These are phyloP conservation scores for Datisca glomerata DNA, from an alignment of 306 rosid genomes.

Conservation along the genomic window DNA sequence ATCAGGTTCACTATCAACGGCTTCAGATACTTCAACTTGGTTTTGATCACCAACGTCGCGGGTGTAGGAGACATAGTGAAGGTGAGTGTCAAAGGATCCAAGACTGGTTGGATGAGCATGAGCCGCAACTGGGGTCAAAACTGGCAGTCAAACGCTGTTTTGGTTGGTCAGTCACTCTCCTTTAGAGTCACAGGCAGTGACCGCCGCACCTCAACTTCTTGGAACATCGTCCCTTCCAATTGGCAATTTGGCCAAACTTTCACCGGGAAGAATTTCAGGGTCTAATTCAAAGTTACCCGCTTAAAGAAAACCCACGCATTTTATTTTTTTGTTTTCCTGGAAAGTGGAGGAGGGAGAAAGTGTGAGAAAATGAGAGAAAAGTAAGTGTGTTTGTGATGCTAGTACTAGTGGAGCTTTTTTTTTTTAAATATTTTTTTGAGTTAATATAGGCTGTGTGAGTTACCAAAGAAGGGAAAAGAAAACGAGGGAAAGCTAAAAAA, in stretches of 20 bases:
- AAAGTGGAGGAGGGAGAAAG: constrained; percentile 5
- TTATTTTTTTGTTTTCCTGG: neutral
- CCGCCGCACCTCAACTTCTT: constrained; percentile 52
- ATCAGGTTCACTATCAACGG: constrained; percentile 77
- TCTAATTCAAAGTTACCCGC: constrained; percentile 17
- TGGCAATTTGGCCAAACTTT: constrained; percentile 90
- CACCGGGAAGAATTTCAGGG: constrained; percentile 58
- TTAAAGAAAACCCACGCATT: neutral
- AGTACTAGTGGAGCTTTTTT: constrained; percentile 17
- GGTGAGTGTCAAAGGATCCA: constrained; percentile 53
- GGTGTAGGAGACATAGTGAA: constrained; percentile 67
- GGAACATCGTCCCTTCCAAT: constrained; percentile 46
- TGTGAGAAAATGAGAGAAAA: constrained; percentile 8
- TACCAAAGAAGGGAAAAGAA: neutral
- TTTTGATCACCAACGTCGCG: constrained; percentile 68
- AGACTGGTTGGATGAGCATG: constrained; percentile 61
- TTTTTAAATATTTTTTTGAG: too few species aligned
- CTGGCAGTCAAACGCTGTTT: constrained; percentile 40
- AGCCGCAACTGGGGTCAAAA: constrained; percentile 91
- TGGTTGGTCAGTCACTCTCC: constrained; percentile 74
- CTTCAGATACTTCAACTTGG: constrained; percentile 65
- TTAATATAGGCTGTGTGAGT: constrained; percentile 6
- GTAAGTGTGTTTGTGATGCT: constrained; percentile 3
- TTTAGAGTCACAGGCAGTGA: constrained; percentile 74
- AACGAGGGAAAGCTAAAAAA: neutral